Evolutionary conservation across 2,329 filamentous ascomycete genomes (phyloP).

Genomic region (Tolypocladium tropicale): DNA sequence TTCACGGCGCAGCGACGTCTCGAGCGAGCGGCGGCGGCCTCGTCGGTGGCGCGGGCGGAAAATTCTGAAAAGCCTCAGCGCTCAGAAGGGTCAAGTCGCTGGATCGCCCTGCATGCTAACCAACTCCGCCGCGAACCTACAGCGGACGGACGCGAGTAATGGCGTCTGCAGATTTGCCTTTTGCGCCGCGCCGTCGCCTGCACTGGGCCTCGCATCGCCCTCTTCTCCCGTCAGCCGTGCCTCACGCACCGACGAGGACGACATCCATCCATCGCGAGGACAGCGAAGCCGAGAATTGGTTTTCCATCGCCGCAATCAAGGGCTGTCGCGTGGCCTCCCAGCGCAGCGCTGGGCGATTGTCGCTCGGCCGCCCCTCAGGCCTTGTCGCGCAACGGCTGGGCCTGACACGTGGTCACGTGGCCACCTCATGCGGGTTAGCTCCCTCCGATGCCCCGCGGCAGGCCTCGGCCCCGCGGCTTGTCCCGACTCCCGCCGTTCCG

Average conservation of each 20-base stretch:
- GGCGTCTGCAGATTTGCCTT: neutral
- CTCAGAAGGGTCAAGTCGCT: neutral
- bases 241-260: too few relatives aligned
- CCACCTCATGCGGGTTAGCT: neutral
- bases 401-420: slow-evolving; percentile 27
- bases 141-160: neutral
- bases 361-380: neutral
- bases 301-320: too few relatives aligned
- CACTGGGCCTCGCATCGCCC: neutral
- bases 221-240: too few relatives aligned
- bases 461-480: neutral
- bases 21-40: neutral
- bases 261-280: neutral
- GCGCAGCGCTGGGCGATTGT: neutral
- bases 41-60: neutral
- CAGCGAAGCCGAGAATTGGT: neutral
- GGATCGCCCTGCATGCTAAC: neutral
- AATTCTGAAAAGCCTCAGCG: neutral
- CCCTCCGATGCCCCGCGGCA: neutral
- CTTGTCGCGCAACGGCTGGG: slow-evolving; percentile 7
- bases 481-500: neutral
- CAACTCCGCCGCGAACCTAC: neutral
- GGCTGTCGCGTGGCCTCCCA: neutral
- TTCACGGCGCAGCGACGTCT: neutral
- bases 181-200: neutral